Conservation (phyloP, 371 early-diverging fungal genomes). For the Actinomucor elegans region DNA sequence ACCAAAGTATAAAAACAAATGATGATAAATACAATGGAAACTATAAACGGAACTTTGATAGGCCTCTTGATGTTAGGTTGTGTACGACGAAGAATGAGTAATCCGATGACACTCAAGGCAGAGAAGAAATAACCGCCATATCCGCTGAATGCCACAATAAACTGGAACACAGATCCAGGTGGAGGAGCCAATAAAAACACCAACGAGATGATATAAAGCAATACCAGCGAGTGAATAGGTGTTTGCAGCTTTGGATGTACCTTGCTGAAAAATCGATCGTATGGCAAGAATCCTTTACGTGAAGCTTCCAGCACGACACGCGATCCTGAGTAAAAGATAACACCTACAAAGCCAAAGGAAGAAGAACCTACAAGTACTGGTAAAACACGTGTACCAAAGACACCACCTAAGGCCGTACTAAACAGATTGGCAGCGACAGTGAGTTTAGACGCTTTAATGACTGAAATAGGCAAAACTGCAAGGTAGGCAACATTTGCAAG, state of each 20-base stretch:
- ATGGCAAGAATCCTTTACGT: slow-evolving; percentile 24
- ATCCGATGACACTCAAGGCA: slow-evolving; percentile 18
- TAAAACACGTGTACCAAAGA: slow-evolving; percentile 21
- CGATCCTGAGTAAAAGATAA: slow-evolving; percentile 23
- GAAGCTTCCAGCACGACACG: slow-evolving; percentile 22
- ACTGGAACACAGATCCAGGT: slow-evolving; percentile 24
- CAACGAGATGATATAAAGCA: slow-evolving; percentile 17
- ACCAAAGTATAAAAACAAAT: slow-evolving; percentile 24
- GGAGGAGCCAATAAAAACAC: slow-evolving; percentile 26
- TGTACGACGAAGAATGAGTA: slow-evolving; percentile 18
- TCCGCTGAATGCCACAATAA: slow-evolving; percentile 20
- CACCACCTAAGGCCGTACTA: slow-evolving; percentile 25
- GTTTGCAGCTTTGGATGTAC: slow-evolving; percentile 23
- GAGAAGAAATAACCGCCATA: slow-evolving; percentile 27
- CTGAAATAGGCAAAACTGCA: slow-evolving; percentile 15
- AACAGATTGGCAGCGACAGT: slow-evolving; percentile 29
- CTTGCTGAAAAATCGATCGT: slow-evolving; percentile 22
- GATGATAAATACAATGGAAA: slow-evolving; percentile 15
- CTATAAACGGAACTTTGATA: slow-evolving; percentile 16
- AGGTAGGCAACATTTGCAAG: slow-evolving; percentile 28
- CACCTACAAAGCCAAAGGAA: slow-evolving; percentile 27
- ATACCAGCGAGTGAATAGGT: slow-evolving; percentile 12
- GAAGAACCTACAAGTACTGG: slow-evolving; percentile 26
- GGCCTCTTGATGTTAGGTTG: slow-evolving; percentile 23
- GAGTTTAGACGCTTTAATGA: slow-evolving; percentile 16